Conservation (phyloP, 2,329 filamentous ascomycete genomes). For the Juglanconis juglandina region DNA sequence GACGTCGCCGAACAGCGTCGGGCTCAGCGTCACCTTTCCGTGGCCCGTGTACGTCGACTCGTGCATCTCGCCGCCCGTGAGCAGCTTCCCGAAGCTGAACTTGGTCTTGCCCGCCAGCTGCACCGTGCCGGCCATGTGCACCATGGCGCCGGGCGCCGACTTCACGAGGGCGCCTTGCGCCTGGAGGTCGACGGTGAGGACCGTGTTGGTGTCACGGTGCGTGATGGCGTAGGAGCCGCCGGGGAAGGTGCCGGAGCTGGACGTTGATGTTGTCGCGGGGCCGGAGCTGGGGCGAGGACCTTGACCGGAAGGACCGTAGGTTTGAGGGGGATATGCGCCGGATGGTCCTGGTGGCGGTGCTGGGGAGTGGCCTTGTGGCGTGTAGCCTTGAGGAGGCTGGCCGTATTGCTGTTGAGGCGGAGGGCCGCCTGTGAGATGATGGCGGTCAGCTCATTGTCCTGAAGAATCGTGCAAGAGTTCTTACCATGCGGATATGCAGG, state of each 20-base stretch:
- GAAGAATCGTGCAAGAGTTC: background rate
- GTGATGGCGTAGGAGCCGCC: constrained; percentile 19
- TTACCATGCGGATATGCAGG: background rate
- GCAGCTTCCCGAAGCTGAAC: constrained; percentile 22
- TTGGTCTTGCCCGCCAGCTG: constrained; percentile 21
- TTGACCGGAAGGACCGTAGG: no score
- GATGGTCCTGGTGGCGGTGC: background rate
- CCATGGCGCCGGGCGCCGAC: constrained; percentile 21
- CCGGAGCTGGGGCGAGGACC: no score
- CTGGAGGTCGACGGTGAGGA: constrained; percentile 19
- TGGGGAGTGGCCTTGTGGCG: background rate
- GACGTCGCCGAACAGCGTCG: constrained; percentile 22
- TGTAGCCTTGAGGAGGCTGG: background rate
- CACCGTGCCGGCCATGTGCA: constrained; percentile 21
- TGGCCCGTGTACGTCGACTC: constrained; percentile 20
- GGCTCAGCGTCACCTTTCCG: constrained; percentile 18
- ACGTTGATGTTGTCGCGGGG: no score
- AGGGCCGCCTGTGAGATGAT: background rate
- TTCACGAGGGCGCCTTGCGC: constrained; percentile 16
- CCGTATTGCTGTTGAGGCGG: background rate
- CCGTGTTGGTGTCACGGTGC: constrained; percentile 6
- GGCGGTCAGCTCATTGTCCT: background rate
- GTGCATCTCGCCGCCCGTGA: constrained; percentile 20
- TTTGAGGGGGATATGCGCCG: background rate
- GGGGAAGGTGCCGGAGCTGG: constrained; percentile 13